phyloP scores from a whole-genome alignment of 2,329 filamentous ascomycete species.

The Coleophoma eucalyptorum region DNA sequence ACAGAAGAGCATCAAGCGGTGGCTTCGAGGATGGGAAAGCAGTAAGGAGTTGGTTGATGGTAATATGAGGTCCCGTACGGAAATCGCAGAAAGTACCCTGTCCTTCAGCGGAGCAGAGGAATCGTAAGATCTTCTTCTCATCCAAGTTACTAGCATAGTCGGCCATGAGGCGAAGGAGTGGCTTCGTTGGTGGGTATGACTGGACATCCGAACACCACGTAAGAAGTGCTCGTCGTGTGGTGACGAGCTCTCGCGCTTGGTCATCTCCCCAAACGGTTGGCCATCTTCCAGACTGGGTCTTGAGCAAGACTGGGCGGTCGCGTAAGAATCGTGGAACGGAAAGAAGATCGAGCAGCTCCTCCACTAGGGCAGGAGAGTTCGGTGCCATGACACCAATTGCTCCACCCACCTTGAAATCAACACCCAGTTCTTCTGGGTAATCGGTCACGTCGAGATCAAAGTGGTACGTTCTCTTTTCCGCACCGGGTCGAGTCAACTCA shows the following conservation, averaged over 20 bases:
- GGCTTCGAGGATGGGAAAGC: slow-evolving; percentile 92
- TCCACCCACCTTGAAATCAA: slow-evolving; percentile 95
- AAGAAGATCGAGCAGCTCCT: slow-evolving; percentile 79
- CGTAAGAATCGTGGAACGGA: slow-evolving; percentile 78
- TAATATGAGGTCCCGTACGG: slow-evolving; percentile 82
- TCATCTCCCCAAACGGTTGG: slow-evolving; percentile 98
- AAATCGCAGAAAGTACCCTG: slow-evolving; percentile 93
- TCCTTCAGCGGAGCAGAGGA: slow-evolving; percentile 83
- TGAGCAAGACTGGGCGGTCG: slow-evolving; percentile 76
- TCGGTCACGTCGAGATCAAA: slow-evolving; percentile 96
- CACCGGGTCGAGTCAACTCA: slow-evolving; percentile 81
- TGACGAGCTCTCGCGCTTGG: slow-evolving; percentile 76
- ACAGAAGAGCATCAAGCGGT: slow-evolving; percentile 77
- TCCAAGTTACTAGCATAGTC: slow-evolving; percentile 76
- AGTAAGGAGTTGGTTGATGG: slow-evolving; percentile 77
- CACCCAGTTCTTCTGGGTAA: slow-evolving; percentile 78
- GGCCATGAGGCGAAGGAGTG: slow-evolving; percentile 77
- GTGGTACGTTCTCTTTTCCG: slow-evolving; percentile 95
- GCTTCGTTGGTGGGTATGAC: slow-evolving; percentile 87
- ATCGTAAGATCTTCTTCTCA: slow-evolving; percentile 86
- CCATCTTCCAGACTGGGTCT: slow-evolving; percentile 81
- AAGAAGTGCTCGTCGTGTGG: slow-evolving; percentile 85
- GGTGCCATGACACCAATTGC: slow-evolving; percentile 92
- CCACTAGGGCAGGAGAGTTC: slow-evolving; percentile 73
- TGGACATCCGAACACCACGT: slow-evolving; percentile 96